phyloP scores from a whole-genome alignment of 2,329 filamentous ascomycete genomes.

The Sphaerostilbella broomeana region DNA sequence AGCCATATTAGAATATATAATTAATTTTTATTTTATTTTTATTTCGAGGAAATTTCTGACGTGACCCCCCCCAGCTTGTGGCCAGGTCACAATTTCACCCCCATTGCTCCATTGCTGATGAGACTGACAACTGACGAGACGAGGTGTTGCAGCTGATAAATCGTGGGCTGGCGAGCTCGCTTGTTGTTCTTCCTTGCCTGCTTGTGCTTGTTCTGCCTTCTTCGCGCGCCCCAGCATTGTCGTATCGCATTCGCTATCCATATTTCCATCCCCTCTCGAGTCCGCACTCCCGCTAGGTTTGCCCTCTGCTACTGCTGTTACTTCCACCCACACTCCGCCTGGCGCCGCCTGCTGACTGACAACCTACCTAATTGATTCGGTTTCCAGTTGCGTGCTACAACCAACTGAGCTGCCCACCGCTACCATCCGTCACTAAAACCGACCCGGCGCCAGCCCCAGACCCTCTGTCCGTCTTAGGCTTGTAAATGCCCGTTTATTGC shows the following conservation, averaged over 20 bases:
- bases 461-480: conserved; percentile 3
- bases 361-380: no score
- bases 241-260: conserved; percentile 10
- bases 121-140: conserved; percentile 10
- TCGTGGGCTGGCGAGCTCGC: conserved; percentile 18
- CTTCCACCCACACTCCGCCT: not conserved
- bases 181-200: conserved; percentile 8
- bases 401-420: no score
- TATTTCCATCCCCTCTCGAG: conserved; percentile 11
- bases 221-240: conserved; percentile 10
- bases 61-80: conserved; percentile 12
- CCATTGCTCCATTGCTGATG: not conserved
- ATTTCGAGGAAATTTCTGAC: conserved; percentile 16
- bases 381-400: no score
- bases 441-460: not conserved
- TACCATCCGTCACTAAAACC: not conserved
- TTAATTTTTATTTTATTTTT: conserved; percentile 6
- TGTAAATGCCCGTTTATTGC: conserved; percentile 28
- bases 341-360: conserved; percentile 1
- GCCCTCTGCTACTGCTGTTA: conserved; percentile 7
- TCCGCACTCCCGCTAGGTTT: conserved; percentile 17
- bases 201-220: not conserved
- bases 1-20: not conserved
- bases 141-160: conserved; percentile 21
- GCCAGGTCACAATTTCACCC: conserved; percentile 18